Evolutionary conservation across 2,329 filamentous ascomycete species (phyloP).

Genomic region (Fonsecaea multimorphosa): DNA sequence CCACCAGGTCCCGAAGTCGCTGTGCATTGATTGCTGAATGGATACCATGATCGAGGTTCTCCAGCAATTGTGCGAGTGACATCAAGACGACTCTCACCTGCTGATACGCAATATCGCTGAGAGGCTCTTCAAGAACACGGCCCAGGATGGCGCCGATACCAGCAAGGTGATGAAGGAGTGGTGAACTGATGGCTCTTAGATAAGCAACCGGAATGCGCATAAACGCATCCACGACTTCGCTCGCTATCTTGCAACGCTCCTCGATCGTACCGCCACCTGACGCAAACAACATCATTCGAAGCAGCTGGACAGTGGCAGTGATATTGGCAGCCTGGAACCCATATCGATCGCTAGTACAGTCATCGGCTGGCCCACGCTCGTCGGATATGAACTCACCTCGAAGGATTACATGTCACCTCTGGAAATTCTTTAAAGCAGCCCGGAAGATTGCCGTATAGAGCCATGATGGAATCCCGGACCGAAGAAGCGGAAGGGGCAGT

Average conservation of each 20-base stretch:
- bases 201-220: conserved; percentile 53
- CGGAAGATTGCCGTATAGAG: conserved; percentile 33
- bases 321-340: conserved; percentile 61
- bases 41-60: conserved; percentile 52
- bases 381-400: conserved; percentile 18
- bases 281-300: conserved; percentile 56
- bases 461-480: conserved; percentile 33
- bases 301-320: conserved; percentile 55
- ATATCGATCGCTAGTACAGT: conserved; percentile 49
- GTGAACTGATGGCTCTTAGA: conserved; percentile 56
- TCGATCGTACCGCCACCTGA: conserved; percentile 48
- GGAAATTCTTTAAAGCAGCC: conserved; percentile 35
- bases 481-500: conserved; percentile 21
- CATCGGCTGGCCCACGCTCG: conserved; percentile 23
- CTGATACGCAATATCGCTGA: conserved; percentile 52
- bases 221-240: conserved; percentile 54
- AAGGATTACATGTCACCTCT: conserved; percentile 51
- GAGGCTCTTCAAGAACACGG: conserved; percentile 52
- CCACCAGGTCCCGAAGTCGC: conserved; percentile 50
- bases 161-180: conserved; percentile 57
- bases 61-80: conserved; percentile 54
- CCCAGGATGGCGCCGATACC: conserved; percentile 59
- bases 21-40: conserved; percentile 49
- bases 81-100: conserved; percentile 52
- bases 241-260: conserved; percentile 55